Evolutionary conservation across 2,329 filamentous ascomycete genomes (phyloP).

Genomic region (Phaeophleospora eucalypticola): DNA sequence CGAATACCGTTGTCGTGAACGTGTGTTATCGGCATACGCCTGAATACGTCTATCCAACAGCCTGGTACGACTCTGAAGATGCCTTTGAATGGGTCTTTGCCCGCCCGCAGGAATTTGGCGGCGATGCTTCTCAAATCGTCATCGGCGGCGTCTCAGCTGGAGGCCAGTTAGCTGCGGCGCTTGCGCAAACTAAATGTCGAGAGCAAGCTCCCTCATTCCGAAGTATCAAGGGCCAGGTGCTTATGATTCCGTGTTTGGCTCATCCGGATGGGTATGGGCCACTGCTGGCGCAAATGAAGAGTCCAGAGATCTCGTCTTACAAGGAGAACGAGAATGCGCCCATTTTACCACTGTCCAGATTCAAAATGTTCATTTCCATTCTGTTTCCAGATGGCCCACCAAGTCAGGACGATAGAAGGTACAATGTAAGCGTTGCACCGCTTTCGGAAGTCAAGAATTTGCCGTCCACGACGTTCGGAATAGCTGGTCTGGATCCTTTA

Average conservation of each 20-base stretch:
- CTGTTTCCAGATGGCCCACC: slow-evolving; percentile 9
- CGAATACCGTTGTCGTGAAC: slow-evolving; percentile 47
- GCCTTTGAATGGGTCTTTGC: slow-evolving; percentile 53
- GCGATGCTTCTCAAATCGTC: slow-evolving; percentile 39
- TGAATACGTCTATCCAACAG: slow-evolving; percentile 49
- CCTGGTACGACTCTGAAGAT: slow-evolving; percentile 53
- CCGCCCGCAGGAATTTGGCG: slow-evolving; percentile 37
- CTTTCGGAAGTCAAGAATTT: slow-evolving; percentile 38
- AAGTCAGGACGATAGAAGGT: slow-evolving; percentile 31
- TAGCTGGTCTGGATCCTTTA: slow-evolving; percentile 47
- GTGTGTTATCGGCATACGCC: slow-evolving; percentile 59
- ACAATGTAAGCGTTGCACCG: slow-evolving; percentile 39
- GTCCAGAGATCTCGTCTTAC: slow-evolving; percentile 43
- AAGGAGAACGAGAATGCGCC: slow-evolving; percentile 48
- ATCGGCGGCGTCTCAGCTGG: slow-evolving; percentile 51
- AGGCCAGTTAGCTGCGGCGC: slow-evolving; percentile 41
- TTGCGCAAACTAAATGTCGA: slow-evolving; percentile 40
- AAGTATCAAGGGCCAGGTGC: slow-evolving; percentile 47
- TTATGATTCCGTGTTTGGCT: slow-evolving; percentile 50
- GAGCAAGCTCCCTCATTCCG: slow-evolving; percentile 23
- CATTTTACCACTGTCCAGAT: slow-evolving; percentile 41
- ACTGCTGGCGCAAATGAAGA: slow-evolving; percentile 36
- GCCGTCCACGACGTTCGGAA: slow-evolving; percentile 44
- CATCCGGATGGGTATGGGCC: slow-evolving; percentile 33
- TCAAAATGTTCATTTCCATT: slow-evolving; percentile 29